A percentile compares a stretch with the other conserved stretches of the same genome.
These are phyloP conservation scores for Cryoendolithus antarcticus DNA, from an alignment of 2,329 filamentous ascomycete species.

Conservation along the genomic window DNA sequence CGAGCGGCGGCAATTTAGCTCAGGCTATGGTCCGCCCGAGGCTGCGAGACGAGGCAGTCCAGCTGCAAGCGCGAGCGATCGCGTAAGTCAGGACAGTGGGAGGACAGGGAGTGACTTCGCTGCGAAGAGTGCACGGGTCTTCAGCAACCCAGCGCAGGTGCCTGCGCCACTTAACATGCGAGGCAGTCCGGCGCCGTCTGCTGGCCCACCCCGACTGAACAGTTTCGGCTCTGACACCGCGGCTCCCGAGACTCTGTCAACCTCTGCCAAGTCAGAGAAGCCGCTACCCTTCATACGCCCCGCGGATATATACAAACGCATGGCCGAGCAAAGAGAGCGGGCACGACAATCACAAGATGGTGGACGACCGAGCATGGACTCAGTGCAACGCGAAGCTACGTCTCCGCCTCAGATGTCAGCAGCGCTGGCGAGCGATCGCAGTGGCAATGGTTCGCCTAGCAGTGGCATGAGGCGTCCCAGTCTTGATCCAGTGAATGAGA, in stretches of 20 bases:
- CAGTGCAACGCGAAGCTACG: conserved; percentile 16
- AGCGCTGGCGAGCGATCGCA: no score
- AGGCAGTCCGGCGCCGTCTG: conserved; percentile 26
- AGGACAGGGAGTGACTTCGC: conserved; percentile 4
- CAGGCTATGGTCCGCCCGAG: conserved; percentile 5
- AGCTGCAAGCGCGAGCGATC: background rate
- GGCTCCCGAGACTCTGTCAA: conserved; percentile 14
- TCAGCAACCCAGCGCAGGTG: conserved; percentile 38
- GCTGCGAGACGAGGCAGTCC: conserved; percentile 4
- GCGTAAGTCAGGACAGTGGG: background rate
- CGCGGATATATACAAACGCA: conserved; percentile 63
- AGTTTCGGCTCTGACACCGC: conserved; percentile 41
- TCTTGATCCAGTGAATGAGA: conserved; percentile 7
- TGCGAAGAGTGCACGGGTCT: conserved; percentile 27
- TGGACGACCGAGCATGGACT: conserved; percentile 44
- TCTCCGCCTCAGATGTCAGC: background rate
- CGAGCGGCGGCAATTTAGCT: conserved; percentile 37
- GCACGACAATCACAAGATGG: conserved; percentile 47
- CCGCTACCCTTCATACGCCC: conserved; percentile 56
- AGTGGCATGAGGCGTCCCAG: conserved; percentile 8
- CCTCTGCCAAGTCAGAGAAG: conserved; percentile 31
- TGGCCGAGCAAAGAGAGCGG: conserved; percentile 52
- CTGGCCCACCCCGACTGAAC: conserved; percentile 49
- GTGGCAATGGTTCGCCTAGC: no score
- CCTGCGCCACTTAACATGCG: conserved; percentile 37